phyloP scores from a whole-genome alignment of 202 grass and related monocot species.

The Musa balbisiana region DNA sequence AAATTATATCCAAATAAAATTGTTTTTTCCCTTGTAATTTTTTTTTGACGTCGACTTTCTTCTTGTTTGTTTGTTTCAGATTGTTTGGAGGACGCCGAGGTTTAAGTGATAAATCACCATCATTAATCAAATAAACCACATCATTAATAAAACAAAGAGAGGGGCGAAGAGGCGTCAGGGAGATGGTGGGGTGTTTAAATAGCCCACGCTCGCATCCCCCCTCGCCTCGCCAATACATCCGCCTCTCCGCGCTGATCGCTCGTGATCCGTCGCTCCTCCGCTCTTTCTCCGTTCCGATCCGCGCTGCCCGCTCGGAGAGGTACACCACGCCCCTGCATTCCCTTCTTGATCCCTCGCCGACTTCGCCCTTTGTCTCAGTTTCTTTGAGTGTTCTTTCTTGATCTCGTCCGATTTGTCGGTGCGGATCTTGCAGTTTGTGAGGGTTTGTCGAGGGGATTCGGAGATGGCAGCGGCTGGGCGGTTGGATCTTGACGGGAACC shows the following conservation, averaged over 20 bases:
- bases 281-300: not conserved
- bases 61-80: too few relatives aligned
- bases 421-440: not conserved
- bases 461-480: conserved; percentile 2
- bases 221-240: not conserved
- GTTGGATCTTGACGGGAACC: not conserved
- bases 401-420: not conserved
- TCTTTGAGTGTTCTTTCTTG: not conserved
- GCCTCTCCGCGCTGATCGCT: not conserved
- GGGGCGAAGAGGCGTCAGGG: not conserved
- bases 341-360: not conserved
- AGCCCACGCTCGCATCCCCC: not conserved
- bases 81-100: too few relatives aligned
- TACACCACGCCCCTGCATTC: not conserved
- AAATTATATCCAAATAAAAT: too few relatives aligned
- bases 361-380: not conserved
- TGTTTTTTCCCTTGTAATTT: too few relatives aligned
- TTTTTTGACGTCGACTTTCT: too few relatives aligned
- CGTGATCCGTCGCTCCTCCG: not conserved
- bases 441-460: not conserved
- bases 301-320: not conserved
- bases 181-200: not conserved
- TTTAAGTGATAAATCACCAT: too few relatives aligned
- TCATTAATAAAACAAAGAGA: too few relatives aligned
- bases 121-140: too few relatives aligned